A percentile compares a stretch with the other conserved stretches of the same genome.
Evolutionary conservation across 352 stramenopile species (phyloP).

Genomic region (Globisporangium yorkense): DNA sequence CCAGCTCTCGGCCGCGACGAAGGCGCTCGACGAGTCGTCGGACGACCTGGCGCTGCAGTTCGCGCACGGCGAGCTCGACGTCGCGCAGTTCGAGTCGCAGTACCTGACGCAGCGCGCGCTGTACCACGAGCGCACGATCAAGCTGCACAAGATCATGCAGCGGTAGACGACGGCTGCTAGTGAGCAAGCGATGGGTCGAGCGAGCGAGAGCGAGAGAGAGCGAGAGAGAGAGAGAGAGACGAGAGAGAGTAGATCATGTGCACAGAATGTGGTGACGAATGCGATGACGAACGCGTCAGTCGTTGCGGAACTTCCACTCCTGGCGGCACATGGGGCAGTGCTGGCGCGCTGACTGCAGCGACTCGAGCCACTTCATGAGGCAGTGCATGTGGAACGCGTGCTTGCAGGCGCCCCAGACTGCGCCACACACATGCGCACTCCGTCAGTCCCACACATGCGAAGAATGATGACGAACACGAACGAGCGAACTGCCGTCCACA

Average conservation of each 20-base stretch:
- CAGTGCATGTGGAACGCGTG: constrained; percentile 93
- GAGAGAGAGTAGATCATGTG: neutral
- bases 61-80: constrained; percentile 64
- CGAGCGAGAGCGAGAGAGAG: neutral
- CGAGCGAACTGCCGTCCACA: neutral
- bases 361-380: constrained; percentile 91
- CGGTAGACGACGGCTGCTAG: constrained; percentile 22
- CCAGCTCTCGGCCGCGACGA: constrained; percentile 53
- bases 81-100: constrained; percentile 52
- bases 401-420: constrained; percentile 87
- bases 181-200: neutral
- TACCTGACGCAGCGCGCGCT: constrained; percentile 63
- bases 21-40: constrained; percentile 53
- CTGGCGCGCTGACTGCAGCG: constrained; percentile 70
- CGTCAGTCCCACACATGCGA: neutral
- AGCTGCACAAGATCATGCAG: constrained; percentile 61
- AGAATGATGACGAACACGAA: neutral
- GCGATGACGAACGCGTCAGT: constrained; percentile 2
- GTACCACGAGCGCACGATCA: constrained; percentile 75
- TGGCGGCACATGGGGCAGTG: constrained; percentile 89
- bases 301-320: constrained; percentile 79
- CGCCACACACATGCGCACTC: neutral
- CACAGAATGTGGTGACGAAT: neutral
- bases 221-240: neutral
- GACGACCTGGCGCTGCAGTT: constrained; percentile 74